phyloP scores from a whole-genome alignment of 768 basidiomycete genomes.

The Zangia roseola region DNA sequence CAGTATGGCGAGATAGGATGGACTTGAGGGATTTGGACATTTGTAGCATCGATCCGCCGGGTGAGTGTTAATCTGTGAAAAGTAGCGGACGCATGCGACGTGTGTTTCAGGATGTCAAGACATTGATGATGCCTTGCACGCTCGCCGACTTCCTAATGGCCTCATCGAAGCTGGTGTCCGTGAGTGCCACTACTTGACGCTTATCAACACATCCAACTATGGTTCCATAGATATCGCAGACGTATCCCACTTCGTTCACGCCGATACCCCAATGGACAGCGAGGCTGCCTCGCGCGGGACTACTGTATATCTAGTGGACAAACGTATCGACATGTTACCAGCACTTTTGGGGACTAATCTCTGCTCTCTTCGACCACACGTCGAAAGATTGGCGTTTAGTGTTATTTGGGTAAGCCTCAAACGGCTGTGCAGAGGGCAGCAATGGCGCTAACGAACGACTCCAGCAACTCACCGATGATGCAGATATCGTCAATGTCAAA shows the following conservation, averaged over 20 bases:
- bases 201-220: not conserved
- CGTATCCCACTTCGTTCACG: constrained; percentile 92
- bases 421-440: not conserved
- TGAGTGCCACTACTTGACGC: constrained; percentile 46
- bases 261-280: constrained; percentile 93
- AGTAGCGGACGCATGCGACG: not conserved
- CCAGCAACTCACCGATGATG: constrained; percentile 87
- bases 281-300: constrained; percentile 96
- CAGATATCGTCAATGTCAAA: constrained; percentile 84
- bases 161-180: constrained; percentile 98
- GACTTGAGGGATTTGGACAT: constrained; percentile 84
- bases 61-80: constrained; percentile 37
- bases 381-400: constrained; percentile 93
- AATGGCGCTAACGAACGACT: not conserved
- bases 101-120: constrained; percentile 81
- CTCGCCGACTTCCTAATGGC: constrained; percentile 81
- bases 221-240: constrained; percentile 86
- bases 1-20: constrained; percentile 79
- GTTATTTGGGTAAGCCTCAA: constrained; percentile 77
- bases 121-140: constrained; percentile 97
- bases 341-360: constrained; percentile 91
- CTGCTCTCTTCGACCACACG: constrained; percentile 88
- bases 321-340: constrained; percentile 98
- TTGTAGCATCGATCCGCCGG: constrained; percentile 97
- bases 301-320: constrained; percentile 97